These are phyloP conservation scores for Spinacia oleracea DNA, from an alignment of 179 eudicot genomes.

Conservation along the genomic window DNA sequence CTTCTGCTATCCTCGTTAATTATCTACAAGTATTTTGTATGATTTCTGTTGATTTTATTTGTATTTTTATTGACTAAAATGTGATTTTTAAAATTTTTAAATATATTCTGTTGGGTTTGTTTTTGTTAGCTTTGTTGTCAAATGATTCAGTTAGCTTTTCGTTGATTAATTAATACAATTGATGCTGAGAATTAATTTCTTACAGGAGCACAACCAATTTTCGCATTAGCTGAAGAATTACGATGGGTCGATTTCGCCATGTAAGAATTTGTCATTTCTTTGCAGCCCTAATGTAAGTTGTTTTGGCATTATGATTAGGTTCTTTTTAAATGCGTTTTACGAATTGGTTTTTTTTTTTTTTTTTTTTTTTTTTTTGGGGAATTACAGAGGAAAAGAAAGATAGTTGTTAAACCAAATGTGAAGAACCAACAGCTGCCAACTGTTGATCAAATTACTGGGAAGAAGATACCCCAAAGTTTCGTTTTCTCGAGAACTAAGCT, in stretches of 20 bases:
- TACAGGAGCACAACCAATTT: neutral
- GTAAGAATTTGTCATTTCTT: constrained; percentile 19
- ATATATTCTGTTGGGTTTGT: too few relatives aligned
- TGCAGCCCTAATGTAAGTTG: neutral
- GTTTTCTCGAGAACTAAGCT: constrained; percentile 77
- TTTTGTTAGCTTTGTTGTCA: too few relatives aligned
- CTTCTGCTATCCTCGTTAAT: too few relatives aligned
- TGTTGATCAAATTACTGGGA: constrained; percentile 89
- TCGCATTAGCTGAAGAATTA: neutral
- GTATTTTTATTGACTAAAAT: too few relatives aligned
- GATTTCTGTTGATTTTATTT: too few relatives aligned
- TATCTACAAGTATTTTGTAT: too few relatives aligned
- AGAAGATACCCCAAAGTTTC: constrained; percentile 86
- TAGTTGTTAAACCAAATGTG: constrained; percentile 41
- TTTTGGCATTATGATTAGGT: neutral
- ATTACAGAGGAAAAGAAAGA: constrained; percentile 43
- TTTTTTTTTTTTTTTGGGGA: too few relatives aligned
- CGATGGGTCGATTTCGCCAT: constrained; percentile 36
- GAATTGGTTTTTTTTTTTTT: constrained; percentile 1
- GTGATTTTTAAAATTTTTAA: too few relatives aligned
- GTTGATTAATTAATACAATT: too few relatives aligned
- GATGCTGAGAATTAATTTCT: neutral
- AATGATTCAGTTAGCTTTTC: too few relatives aligned
- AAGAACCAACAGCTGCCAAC: constrained; percentile 53
- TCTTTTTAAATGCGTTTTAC: neutral